Evolutionary conservation across 139 green algal genomes (phyloP).

Genomic region (Closterium sp.): DNA sequence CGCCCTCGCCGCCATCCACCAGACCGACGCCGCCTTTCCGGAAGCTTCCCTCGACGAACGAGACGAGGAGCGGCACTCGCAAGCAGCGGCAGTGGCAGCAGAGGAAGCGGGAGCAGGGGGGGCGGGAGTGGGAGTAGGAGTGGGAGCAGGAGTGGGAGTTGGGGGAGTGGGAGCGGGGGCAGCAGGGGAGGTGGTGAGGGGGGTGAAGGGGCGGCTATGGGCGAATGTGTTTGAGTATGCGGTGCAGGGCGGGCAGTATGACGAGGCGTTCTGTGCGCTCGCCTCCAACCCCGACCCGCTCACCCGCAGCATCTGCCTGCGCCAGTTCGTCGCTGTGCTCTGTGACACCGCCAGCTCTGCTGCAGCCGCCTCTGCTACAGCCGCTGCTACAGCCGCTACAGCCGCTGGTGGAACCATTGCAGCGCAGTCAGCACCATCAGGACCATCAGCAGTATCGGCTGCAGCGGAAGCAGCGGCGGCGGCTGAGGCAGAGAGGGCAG

Average conservation of each 20-base stretch:
- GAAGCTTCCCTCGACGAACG: neutral
- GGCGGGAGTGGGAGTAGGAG: too few species aligned
- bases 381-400: too few species aligned
- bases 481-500: neutral
- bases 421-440: neutral
- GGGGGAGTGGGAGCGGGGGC: neutral
- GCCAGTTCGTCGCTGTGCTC: conserved; percentile 16
- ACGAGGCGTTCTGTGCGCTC: conserved; percentile 4
- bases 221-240: conserved; percentile 19
- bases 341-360: neutral
- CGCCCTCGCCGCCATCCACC: conserved; percentile 13
- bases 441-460: neutral
- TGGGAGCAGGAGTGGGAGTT: too few species aligned
- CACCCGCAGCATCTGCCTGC: conserved; percentile 8
- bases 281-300: conserved; percentile 18
- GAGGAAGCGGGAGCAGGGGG: too few species aligned
- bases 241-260: conserved; percentile 2
- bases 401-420: neutral
- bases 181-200: neutral
- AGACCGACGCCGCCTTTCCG: neutral
- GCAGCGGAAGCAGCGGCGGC: neutral
- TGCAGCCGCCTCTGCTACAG: neutral
- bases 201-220: conserved; percentile 18
- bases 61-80: neutral
- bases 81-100: neutral